These are phyloP conservation scores for Trypanosoma conorhini DNA, from an alignment of 208 protist species.

Conservation along the genomic window DNA sequence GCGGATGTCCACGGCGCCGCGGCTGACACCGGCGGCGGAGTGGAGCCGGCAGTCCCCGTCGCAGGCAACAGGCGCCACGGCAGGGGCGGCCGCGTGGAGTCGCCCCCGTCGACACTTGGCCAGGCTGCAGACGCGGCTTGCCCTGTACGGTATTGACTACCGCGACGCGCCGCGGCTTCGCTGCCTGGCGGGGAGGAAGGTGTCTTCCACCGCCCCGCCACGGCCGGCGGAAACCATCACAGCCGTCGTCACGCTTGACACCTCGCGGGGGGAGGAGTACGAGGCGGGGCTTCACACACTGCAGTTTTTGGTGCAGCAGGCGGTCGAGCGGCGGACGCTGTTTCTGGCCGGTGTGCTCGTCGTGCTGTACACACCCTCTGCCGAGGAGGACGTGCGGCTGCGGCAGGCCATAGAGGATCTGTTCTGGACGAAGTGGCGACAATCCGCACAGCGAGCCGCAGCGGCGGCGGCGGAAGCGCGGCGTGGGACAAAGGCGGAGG, in stretches of 20 bases:
- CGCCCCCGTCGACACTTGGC: neutral
- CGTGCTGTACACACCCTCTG: constrained; percentile 8
- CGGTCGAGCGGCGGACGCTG: constrained; percentile 7
- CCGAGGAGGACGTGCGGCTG: constrained; percentile 6
- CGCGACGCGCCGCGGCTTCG: constrained; percentile 11
- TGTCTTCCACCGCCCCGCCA: neutral
- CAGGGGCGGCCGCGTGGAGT: neutral
- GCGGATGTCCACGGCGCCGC: neutral
- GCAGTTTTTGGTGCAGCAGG: constrained; percentile 10
- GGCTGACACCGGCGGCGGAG: neutral
- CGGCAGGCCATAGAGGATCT: constrained; percentile 13
- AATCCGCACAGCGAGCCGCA: neutral
- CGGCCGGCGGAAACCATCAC: constrained; percentile 13
- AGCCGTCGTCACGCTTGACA: constrained; percentile 25
- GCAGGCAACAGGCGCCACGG: neutral
- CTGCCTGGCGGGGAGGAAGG: neutral
- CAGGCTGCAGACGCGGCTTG: constrained; percentile 14
- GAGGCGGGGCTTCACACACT: constrained; percentile 18
- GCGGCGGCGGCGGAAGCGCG: neutral
- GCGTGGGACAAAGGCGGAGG: neutral
- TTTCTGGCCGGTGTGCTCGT: constrained; percentile 26
- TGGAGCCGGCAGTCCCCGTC: neutral
- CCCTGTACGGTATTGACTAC: constrained; percentile 24
- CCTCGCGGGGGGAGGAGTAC: constrained; percentile 5
- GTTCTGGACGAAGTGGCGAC: constrained; percentile 22